Conservation (phyloP, 352 stramenopile genomes). For the Globisporangium apiculatum region DNA sequence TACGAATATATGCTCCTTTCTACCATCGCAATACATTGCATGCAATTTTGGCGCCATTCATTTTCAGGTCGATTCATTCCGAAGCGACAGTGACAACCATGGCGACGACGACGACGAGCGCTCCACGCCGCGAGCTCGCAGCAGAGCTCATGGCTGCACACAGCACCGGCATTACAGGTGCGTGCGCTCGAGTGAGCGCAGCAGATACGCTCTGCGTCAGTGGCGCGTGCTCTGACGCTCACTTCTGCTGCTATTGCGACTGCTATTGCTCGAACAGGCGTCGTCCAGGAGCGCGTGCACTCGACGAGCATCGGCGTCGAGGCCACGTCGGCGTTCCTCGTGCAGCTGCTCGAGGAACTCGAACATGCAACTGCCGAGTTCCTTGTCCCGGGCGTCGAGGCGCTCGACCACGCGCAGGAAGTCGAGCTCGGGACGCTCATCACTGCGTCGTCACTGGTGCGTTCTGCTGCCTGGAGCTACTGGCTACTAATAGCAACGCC, state of each 20-base stretch:
- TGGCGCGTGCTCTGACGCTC: neutral
- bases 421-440: slow-evolving; percentile 64
- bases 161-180: slow-evolving; percentile 24
- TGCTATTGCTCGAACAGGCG: slow-evolving; percentile 19
- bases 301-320: slow-evolving; percentile 53
- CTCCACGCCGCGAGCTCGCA: slow-evolving; percentile 11
- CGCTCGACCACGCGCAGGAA: slow-evolving; percentile 40
- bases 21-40: no score
- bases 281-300: slow-evolving; percentile 73
- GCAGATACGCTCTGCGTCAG: no score
- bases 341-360: slow-evolving; percentile 59
- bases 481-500: no score
- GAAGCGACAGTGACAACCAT: neutral
- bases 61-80: slow-evolving; percentile 3
- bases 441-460: slow-evolving; percentile 51
- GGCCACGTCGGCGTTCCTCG: slow-evolving; percentile 50
- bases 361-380: slow-evolving; percentile 43
- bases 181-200: neutral
- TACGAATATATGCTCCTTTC: no score
- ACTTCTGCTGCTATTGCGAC: neutral
- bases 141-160: slow-evolving; percentile 22
- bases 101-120: slow-evolving; percentile 2
- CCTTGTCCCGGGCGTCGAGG: slow-evolving; percentile 10
- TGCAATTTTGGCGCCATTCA: neutral
- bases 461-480: neutral